phyloP scores from a whole-genome alignment of 345 rosid genomes.

The Murraya koenigii region DNA sequence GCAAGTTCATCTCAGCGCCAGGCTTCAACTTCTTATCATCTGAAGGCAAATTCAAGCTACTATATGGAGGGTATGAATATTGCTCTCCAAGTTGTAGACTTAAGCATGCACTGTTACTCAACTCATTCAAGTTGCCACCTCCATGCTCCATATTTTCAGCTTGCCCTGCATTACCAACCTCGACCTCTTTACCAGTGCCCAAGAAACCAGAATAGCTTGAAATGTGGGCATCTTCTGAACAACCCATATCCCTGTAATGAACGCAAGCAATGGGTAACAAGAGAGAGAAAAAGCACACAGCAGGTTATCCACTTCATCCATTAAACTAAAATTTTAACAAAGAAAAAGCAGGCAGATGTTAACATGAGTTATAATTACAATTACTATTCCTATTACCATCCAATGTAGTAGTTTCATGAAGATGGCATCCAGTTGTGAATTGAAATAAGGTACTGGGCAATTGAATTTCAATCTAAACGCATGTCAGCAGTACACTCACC shows the following conservation, averaged over 20 bases:
- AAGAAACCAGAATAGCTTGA: conserved; percentile 56
- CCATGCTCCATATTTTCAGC: conserved; percentile 38
- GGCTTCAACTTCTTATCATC: conserved; percentile 49
- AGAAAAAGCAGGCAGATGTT: background rate
- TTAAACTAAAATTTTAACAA: background rate
- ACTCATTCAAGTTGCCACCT: conserved; percentile 41
- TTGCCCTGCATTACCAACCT: conserved; percentile 48
- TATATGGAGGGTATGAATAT: conserved; percentile 40
- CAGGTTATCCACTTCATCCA: background rate
- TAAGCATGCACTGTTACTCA: conserved; percentile 42
- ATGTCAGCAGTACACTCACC: conserved; percentile 33
- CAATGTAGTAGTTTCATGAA: background rate
- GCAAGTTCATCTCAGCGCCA: conserved; percentile 54
- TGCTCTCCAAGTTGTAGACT: conserved; percentile 53
- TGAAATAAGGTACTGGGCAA: background rate
- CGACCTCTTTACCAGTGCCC: conserved; percentile 43
- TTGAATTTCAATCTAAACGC: background rate
- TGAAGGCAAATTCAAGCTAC: conserved; percentile 32
- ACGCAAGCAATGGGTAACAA: conserved; percentile 11
- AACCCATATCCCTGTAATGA: conserved; percentile 49
- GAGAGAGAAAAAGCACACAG: background rate
- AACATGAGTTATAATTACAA: background rate
- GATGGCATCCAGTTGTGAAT: background rate
- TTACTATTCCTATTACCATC: background rate
- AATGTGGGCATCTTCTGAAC: conserved; percentile 43